phyloP scores from a whole-genome alignment of 129 eudicot species.

The Pseudognaphalium luteoalbum region DNA sequence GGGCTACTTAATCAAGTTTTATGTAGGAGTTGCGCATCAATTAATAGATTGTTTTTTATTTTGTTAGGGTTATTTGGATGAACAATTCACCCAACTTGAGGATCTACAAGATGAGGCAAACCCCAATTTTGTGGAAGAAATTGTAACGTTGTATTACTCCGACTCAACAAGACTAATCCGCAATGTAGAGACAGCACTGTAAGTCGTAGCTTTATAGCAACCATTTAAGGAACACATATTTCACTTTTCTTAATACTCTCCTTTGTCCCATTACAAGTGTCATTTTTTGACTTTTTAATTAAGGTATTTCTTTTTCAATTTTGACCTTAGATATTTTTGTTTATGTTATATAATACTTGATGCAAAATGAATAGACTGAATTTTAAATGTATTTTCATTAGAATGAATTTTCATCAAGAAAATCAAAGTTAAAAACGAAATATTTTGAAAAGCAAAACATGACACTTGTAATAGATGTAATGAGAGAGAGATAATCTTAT shows the following conservation, averaged over 20 bases:
- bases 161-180: slow-evolving; percentile 69
- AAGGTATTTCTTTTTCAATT: too few relatives aligned
- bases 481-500: not conserved
- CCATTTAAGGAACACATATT: not conserved
- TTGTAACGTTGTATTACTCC: slow-evolving; percentile 55
- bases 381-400: too few relatives aligned
- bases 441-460: too few relatives aligned
- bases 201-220: slow-evolving; percentile 28
- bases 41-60: not conserved
- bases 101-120: slow-evolving; percentile 86
- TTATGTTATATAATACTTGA: too few relatives aligned
- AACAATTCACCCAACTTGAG: slow-evolving; percentile 76
- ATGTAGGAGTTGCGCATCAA: not conserved
- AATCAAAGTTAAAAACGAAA: too few relatives aligned
- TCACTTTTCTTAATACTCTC: not conserved
- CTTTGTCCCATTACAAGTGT: too few relatives aligned
- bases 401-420: too few relatives aligned
- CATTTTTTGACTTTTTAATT: too few relatives aligned
- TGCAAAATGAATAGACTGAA: too few relatives aligned
- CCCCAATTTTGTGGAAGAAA: slow-evolving; percentile 90
- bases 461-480: too few relatives aligned
- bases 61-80: slow-evolving; percentile 78
- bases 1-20: not conserved
- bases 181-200: slow-evolving; percentile 64
- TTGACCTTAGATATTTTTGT: too few relatives aligned